These are phyloP conservation scores for Odontarrhena argentea DNA, from an alignment of 345 rosid species.

Conservation along the genomic window DNA sequence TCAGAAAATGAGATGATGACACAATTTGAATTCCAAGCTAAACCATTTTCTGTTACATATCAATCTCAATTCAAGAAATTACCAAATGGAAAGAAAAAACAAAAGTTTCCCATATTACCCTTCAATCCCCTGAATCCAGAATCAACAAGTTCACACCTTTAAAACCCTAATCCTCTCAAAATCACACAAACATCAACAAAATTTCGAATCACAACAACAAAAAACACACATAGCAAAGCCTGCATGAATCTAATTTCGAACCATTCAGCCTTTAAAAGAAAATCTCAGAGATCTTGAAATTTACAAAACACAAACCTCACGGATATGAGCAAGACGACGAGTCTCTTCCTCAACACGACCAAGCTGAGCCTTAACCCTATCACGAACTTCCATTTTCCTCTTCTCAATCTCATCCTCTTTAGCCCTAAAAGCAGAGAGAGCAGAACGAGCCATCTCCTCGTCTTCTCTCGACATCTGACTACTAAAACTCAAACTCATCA, in stretches of 20 bases:
- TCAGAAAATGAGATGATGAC: not conserved
- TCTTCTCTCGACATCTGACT: constrained; percentile 89
- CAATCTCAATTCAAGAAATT: not conserved
- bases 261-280: not conserved
- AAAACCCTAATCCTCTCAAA: constrained; percentile 25
- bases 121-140: constrained; percentile 9
- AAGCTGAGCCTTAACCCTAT: constrained; percentile 75
- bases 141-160: constrained; percentile 29
- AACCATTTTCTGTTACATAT: not conserved
- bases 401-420: constrained; percentile 97
- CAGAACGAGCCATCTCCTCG: constrained; percentile 92
- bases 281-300: constrained; percentile 18
- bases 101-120: not conserved
- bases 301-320: constrained; percentile 56
- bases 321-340: constrained; percentile 77
- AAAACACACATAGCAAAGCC: not conserved
- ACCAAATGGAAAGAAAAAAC: not conserved
- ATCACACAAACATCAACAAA: not conserved
- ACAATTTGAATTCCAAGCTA: constrained; percentile 3
- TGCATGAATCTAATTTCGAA: constrained; percentile 22
- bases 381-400: constrained; percentile 86
- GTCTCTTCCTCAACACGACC: constrained; percentile 88
- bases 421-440: constrained; percentile 85
- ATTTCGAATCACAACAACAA: not conserved
- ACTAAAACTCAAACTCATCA: constrained; percentile 72